Evolutionary conservation across 2,329 filamentous ascomycete species (phyloP), one percentile per base, ranked within the genome.

Genomic region (Sclerotiophoma versabilis): DNA sequence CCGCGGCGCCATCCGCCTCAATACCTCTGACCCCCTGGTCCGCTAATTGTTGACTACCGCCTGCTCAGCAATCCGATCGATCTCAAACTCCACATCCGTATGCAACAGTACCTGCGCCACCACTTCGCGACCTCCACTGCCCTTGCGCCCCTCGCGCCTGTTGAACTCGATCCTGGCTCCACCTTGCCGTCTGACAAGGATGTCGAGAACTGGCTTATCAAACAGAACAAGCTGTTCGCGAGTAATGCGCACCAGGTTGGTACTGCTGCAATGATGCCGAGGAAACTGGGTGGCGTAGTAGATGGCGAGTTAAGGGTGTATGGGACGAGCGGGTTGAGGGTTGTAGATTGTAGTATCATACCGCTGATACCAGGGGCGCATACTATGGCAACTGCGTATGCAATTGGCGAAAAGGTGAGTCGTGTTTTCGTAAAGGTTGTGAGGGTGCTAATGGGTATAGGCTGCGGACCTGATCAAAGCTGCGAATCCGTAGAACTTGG

Each of bases 1-100:
- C 9, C 66, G 73, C 38, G 73, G 73, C 17, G 65, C 65, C 19
- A 66, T 75, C 30, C 59, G 58, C 11, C 63, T 74, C 8, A 68
- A 71, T 50, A 61, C 66, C 7, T 59, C 65, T n/a, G 59, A 73
- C 42, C 67, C 70, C 2, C 33, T 51, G 60, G 50, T 8, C 34
- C 48, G 0, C 71, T 68, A 1, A 38, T 68, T 8, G 53, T 71
- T 42, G 68, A 75, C 51, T 74, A 67, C 58, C 60, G 60, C 23
- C 64, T 65, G 29, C 70, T 47, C 36, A 46, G 55, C 14, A 69
- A 75, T 58, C 69, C 69, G 3, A 30, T 66, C 11, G 71, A 74
- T 43, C n/a, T 71, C 5, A 9, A 46, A 56, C n/a, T 59, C 70
- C 17, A 63, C 56, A 17, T 62, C 66, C 17, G 45, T 27, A 20